Evolutionary conservation across 306 rosid genomes (phyloP).

Genomic region (Castanea sativa): DNA sequence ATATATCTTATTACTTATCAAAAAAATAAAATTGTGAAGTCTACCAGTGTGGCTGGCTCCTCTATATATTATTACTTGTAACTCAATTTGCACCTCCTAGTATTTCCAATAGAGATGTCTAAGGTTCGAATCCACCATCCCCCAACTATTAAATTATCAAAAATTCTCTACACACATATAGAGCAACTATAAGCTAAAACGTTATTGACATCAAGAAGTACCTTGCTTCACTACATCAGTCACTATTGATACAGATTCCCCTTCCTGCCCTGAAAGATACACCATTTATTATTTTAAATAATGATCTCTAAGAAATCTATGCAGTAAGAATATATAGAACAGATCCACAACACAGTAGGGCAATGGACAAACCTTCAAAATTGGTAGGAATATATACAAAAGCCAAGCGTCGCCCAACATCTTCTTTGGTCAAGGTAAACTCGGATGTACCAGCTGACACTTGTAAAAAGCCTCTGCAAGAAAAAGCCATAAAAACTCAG

Average conservation of each 20-base stretch:
- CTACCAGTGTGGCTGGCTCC: neutral
- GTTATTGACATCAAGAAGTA: conserved; percentile 33
- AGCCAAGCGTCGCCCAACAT: conserved; percentile 69
- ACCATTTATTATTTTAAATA: conserved; percentile 21
- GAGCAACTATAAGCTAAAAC: conserved; percentile 14
- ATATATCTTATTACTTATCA: too few species aligned
- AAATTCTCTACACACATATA: neutral
- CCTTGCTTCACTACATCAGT: conserved; percentile 82
- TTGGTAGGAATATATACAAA: conserved; percentile 84
- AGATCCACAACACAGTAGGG: conserved; percentile 18
- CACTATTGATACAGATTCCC: conserved; percentile 60
- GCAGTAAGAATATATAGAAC: conserved; percentile 10
- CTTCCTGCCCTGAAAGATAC: conserved; percentile 78
- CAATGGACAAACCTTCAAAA: conserved; percentile 66
- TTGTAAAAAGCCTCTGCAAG: conserved; percentile 56
- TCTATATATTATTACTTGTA: neutral
- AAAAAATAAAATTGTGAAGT: neutral
- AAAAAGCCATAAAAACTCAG: conserved; percentile 19
- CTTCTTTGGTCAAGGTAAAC: conserved; percentile 83
- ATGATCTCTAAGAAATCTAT: conserved; percentile 7
- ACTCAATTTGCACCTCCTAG: too few species aligned
- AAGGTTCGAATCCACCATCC: too few species aligned
- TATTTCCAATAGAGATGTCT: too few species aligned
- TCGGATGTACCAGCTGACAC: conserved; percentile 82
- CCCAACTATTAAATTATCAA: too few species aligned